These are phyloP conservation scores for Lentithecium fluviatile DNA, from an alignment of 495 filamentous ascomycete genomes.

Conservation along the genomic window DNA sequence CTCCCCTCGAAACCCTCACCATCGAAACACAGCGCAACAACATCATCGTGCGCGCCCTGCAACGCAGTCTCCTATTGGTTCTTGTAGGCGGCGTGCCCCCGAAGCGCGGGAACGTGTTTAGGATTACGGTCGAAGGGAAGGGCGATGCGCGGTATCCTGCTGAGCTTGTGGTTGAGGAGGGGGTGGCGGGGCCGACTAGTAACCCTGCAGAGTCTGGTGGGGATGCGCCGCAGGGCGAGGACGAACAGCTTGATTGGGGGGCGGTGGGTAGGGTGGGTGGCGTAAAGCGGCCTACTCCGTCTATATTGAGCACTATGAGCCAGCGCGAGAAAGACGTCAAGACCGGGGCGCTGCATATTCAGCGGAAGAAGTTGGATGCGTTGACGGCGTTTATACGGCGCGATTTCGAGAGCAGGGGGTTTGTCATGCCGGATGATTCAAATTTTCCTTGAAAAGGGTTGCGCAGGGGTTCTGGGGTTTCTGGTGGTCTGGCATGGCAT, in stretches of 20 bases:
- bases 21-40: slow-evolving; percentile 43
- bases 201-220: neutral
- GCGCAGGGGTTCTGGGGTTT: too few species aligned
- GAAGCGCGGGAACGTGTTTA: slow-evolving; percentile 34
- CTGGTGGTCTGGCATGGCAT: too few species aligned
- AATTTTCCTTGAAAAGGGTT: slow-evolving; percentile 19
- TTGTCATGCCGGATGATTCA: slow-evolving; percentile 44
- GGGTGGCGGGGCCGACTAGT: neutral
- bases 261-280: too few species aligned
- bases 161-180: slow-evolving; percentile 4
- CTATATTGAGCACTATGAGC: slow-evolving; percentile 32
- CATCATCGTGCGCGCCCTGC: slow-evolving; percentile 43
- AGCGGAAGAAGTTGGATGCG: slow-evolving; percentile 45
- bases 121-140: slow-evolving; percentile 36
- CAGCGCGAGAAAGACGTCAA: slow-evolving; percentile 39
- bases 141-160: slow-evolving; percentile 41
- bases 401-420: slow-evolving; percentile 40
- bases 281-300: slow-evolving; percentile 18
- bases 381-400: slow-evolving; percentile 37
- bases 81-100: slow-evolving; percentile 45
- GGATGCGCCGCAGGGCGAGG: too few species aligned
- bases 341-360: slow-evolving; percentile 39
- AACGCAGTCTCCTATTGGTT: slow-evolving; percentile 43
- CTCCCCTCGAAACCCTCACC: slow-evolving; percentile 41
- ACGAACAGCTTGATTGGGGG: too few species aligned